Evolutionary conservation across 768 basidiomycete species (phyloP).

Genomic region (Boletus subparvulus): DNA sequence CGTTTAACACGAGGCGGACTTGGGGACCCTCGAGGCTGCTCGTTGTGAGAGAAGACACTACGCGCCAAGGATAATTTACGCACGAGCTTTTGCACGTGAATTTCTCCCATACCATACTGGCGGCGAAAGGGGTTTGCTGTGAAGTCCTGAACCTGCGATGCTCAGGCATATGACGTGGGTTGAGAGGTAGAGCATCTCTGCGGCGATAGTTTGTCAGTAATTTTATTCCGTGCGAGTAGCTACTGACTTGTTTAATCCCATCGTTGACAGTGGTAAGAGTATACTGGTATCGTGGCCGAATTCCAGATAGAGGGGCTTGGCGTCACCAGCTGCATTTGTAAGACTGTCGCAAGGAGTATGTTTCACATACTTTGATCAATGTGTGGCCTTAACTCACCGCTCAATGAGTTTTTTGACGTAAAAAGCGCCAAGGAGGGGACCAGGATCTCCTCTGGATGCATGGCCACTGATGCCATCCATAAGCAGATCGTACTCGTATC

Average conservation of each 20-base stretch:
- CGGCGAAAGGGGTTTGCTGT: constrained; percentile 42
- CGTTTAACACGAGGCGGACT: constrained; percentile 43
- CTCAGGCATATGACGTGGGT: constrained; percentile 24
- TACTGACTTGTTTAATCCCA: constrained; percentile 38
- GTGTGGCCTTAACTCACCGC: constrained; percentile 24
- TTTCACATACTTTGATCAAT: background rate
- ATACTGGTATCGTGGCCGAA: constrained; percentile 45
- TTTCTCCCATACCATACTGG: constrained; percentile 44
- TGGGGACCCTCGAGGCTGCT: constrained; percentile 35
- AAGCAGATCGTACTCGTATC: constrained; percentile 42
- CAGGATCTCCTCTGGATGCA: constrained; percentile 30
- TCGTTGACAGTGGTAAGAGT: constrained; percentile 38
- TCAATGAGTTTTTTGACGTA: constrained; percentile 41
- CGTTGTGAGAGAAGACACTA: background rate
- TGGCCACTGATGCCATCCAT: constrained; percentile 41
- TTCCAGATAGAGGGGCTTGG: constrained; percentile 38
- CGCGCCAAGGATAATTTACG: background rate
- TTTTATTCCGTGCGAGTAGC: background rate
- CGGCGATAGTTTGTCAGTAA: background rate
- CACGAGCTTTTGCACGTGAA: constrained; percentile 39
- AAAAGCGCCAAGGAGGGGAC: constrained; percentile 39
- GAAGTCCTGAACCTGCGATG: constrained; percentile 40
- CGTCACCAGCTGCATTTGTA: constrained; percentile 35
- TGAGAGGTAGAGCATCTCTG: constrained; percentile 36
- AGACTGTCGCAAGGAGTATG: constrained; percentile 22